Conservation (phyloP, 2,329 filamentous ascomycete species). For the Chrysoporthe austroafricana region DNA sequence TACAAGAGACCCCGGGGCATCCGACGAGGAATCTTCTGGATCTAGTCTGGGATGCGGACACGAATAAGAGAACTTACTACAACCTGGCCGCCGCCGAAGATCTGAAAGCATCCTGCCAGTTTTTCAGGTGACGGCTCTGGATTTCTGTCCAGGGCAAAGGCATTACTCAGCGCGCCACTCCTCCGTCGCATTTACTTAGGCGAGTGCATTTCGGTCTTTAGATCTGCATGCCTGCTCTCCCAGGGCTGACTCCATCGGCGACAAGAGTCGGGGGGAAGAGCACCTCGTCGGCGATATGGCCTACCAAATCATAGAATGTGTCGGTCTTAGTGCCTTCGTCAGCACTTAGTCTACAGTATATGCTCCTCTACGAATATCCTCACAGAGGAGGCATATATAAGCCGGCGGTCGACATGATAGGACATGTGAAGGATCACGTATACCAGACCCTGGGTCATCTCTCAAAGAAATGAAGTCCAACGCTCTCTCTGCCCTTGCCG, state of each 20-base stretch:
- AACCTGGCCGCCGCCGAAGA: neutral
- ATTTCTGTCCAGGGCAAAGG: neutral
- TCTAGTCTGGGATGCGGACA: neutral
- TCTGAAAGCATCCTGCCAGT: neutral
- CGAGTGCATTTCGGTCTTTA: conserved; percentile 3
- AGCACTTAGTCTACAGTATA: neutral
- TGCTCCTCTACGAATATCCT: too few relatives aligned
- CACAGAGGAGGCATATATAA: neutral
- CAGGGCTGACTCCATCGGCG: neutral
- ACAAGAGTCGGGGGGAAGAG: neutral
- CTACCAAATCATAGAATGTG: neutral
- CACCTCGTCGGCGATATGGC: neutral
- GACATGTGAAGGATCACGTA: neutral
- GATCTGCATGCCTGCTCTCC: neutral
- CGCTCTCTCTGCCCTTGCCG: neutral
- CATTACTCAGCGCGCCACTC: neutral
- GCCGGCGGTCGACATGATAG: neutral
- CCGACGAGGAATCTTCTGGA: too few relatives aligned
- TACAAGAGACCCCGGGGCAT: too few relatives aligned
- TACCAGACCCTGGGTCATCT: neutral
- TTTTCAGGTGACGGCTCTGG: neutral
- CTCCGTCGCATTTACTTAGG: neutral
- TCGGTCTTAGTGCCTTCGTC: neutral
- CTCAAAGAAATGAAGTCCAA: conserved; percentile 2
- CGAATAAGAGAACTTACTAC: neutral